Evolutionary conservation across 1,284 basidiomycete species (phyloP).

Genomic region (Somion occarium): DNA sequence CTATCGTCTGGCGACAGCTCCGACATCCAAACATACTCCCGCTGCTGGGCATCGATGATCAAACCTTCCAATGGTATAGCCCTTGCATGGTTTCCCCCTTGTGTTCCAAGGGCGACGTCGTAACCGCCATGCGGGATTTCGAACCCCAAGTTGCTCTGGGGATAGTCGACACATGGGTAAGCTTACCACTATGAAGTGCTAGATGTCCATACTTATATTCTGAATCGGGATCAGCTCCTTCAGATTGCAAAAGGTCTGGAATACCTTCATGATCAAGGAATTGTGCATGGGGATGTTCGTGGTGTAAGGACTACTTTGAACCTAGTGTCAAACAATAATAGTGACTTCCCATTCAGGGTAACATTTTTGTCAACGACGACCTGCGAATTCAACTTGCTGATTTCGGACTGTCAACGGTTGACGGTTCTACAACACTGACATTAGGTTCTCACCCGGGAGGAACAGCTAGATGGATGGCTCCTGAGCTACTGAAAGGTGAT

Average conservation of each 20-base stretch:
- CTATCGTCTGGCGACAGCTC: conserved; percentile 9
- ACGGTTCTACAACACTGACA: neutral
- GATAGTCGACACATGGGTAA: too few relatives aligned
- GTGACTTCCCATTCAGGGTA: conserved; percentile 4
- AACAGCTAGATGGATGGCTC: conserved; percentile 9
- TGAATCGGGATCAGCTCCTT: too few relatives aligned
- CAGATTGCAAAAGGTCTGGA: conserved; percentile 4
- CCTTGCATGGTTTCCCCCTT: conserved; percentile 12
- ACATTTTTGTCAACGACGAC: conserved; percentile 6
- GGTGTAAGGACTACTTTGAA: conserved; percentile 3
- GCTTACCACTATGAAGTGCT: too few relatives aligned
- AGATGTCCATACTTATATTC: too few relatives aligned
- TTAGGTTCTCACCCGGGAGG: conserved; percentile 3
- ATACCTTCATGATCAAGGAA: conserved; percentile 6
- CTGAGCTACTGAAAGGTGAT: conserved; percentile 6
- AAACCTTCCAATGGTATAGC: conserved; percentile 2
- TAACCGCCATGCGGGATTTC: too few relatives aligned
- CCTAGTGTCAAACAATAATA: too few relatives aligned
- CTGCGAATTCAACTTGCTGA: conserved; percentile 3
- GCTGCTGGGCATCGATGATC: conserved; percentile 8
- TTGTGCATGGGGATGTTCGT: conserved; percentile 9
- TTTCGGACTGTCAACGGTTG: conserved; percentile 7
- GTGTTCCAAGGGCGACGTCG: too few relatives aligned
- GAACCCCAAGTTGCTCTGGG: too few relatives aligned
- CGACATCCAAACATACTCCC: conserved; percentile 9